Evolutionary conservation across 441 rosid species (phyloP).

Genomic region (Cnidoscolus chayamansa): DNA sequence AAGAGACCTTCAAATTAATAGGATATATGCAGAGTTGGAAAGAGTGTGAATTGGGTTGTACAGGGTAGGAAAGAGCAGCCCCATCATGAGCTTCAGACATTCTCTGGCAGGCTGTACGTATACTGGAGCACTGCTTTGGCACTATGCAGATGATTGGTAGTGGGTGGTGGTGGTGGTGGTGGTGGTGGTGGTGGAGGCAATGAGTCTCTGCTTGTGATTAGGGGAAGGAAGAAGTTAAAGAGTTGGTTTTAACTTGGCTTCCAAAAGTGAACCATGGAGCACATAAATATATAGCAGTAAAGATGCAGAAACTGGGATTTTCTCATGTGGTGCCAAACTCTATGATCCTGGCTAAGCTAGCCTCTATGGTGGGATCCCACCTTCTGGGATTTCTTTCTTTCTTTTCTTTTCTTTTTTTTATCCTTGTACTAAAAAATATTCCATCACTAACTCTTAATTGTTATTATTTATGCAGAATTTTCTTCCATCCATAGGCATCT

Average conservation of each 20-base stretch:
- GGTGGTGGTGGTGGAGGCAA: slow-evolving; percentile 8
- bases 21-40: slow-evolving; percentile 48
- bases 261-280: slow-evolving; percentile 48
- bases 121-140: slow-evolving; percentile 26
- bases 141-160: slow-evolving; percentile 38
- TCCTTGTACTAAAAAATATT: slow-evolving; percentile 28
- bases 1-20: slow-evolving; percentile 69
- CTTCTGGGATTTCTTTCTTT: slow-evolving; percentile 13
- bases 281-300: slow-evolving; percentile 49
- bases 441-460: slow-evolving; percentile 30
- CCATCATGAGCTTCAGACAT: slow-evolving; percentile 44
- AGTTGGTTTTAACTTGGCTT: slow-evolving; percentile 42
- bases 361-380: slow-evolving; percentile 62
- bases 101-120: slow-evolving; percentile 26
- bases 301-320: slow-evolving; percentile 27
- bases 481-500: slow-evolving; percentile 31
- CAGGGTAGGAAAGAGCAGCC: slow-evolving; percentile 46
- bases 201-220: slow-evolving; percentile 8
- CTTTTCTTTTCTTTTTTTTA: not conserved
- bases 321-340: slow-evolving; percentile 32
- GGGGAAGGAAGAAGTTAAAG: slow-evolving; percentile 29
- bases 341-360: slow-evolving; percentile 36
- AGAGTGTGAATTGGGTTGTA: slow-evolving; percentile 41
- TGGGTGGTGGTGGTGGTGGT: not conserved
- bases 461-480: slow-evolving; percentile 31